These are phyloP conservation scores for Gynochthodes officinalis DNA, from an alignment of 257 asterid genomes.

Conservation along the genomic window DNA sequence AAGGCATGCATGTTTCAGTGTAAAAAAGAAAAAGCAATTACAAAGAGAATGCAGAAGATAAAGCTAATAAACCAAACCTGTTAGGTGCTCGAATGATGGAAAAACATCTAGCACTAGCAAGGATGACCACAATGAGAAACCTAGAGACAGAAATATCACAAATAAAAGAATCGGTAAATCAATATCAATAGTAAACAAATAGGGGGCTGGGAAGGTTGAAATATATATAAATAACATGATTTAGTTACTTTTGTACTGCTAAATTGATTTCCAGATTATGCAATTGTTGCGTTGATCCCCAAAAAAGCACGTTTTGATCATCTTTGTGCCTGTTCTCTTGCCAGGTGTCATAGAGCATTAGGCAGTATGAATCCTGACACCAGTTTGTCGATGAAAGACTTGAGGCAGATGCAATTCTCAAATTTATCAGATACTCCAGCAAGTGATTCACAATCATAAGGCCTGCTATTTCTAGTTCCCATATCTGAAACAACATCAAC, in stretches of 20 bases:
- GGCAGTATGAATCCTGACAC: not conserved
- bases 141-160: not conserved
- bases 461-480: not conserved
- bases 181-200: too few relatives aligned
- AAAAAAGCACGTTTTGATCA: not conserved
- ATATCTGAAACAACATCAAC: slow-evolving; percentile 1
- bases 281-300: too few relatives aligned
- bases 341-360: not conserved
- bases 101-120: not conserved
- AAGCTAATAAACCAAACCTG: not conserved
- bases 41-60: not conserved
- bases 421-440: not conserved
- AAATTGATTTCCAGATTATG: too few relatives aligned
- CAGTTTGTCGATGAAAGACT: not conserved
- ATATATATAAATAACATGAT: too few relatives aligned
- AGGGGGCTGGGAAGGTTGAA: too few relatives aligned
- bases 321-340: not conserved
- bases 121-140: not conserved
- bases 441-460: not conserved
- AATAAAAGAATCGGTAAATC: not conserved
- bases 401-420: not conserved
- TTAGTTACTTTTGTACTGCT: too few relatives aligned
- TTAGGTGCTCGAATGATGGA: not conserved
- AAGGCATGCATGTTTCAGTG: not conserved
- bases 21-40: not conserved